Evolutionary conservation across 2,329 filamentous ascomycete genomes (phyloP).

Genomic region (Ophiobolus disseminans): DNA sequence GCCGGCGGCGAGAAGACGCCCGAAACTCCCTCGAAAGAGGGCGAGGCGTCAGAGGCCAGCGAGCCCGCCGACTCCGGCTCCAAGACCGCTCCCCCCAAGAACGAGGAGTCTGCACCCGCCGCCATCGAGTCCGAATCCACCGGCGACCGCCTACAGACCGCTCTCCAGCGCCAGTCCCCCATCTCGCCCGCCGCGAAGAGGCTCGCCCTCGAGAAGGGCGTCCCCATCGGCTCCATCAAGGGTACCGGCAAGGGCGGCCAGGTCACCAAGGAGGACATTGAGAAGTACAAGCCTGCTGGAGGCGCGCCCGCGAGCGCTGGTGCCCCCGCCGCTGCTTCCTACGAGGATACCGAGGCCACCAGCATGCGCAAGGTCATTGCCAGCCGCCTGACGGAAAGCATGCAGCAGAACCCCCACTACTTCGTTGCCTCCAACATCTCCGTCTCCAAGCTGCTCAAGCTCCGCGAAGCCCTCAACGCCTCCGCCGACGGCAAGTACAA

Average conservation of each 20-base stretch:
- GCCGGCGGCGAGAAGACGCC: slow-evolving; percentile 83
- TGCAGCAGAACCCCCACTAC: slow-evolving; percentile 96
- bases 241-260: slow-evolving; percentile 84
- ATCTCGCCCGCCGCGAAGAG: slow-evolving; percentile 77
- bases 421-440: slow-evolving; percentile 92
- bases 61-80: slow-evolving; percentile 66
- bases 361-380: slow-evolving; percentile 99
- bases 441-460: slow-evolving; percentile 93
- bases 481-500: slow-evolving; percentile 93
- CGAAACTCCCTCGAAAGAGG: slow-evolving; percentile 68
- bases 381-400: slow-evolving; percentile 84
- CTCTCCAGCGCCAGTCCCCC: slow-evolving; percentile 81
- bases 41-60: slow-evolving; percentile 64
- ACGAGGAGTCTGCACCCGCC: slow-evolving; percentile 60
- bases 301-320: slow-evolving; percentile 56
- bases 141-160: slow-evolving; percentile 79
- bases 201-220: slow-evolving; percentile 83
- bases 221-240: slow-evolving; percentile 80
- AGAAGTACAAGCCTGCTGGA: slow-evolving; percentile 74
- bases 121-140: slow-evolving; percentile 75
- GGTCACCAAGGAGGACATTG: slow-evolving; percentile 91
- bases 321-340: slow-evolving; percentile 68
- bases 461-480: slow-evolving; percentile 90
- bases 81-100: slow-evolving; percentile 62
- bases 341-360: slow-evolving; percentile 82